Conservation (phyloP, 2,329 filamentous ascomycete species). For the Coniochaeta hoffmannii region DNA sequence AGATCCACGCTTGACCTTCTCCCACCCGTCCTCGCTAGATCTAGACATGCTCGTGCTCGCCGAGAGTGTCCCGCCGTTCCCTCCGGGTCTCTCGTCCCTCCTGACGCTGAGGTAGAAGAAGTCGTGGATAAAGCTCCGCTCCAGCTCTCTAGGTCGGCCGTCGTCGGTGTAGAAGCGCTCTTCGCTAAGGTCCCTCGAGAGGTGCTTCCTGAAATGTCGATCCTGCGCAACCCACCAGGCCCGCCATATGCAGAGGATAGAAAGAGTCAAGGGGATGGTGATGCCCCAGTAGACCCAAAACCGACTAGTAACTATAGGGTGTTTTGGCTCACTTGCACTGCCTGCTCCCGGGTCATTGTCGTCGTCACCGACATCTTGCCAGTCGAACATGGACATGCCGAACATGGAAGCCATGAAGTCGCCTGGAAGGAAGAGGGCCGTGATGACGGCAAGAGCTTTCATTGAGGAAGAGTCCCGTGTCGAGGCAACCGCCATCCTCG, state of each 20-base stretch:
- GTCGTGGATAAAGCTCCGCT: slow-evolving; percentile 34
- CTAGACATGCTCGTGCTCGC: neutral
- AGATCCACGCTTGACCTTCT: neutral
- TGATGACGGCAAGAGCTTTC: slow-evolving; percentile 40
- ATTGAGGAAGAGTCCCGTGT: slow-evolving; percentile 37
- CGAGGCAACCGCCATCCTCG: slow-evolving; percentile 31
- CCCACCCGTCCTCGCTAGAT: neutral
- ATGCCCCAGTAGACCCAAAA: slow-evolving; percentile 41
- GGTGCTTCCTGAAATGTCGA: slow-evolving; percentile 35
- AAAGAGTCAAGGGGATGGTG: slow-evolving; percentile 32
- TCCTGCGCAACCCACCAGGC: slow-evolving; percentile 41
- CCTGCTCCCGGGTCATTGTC: slow-evolving; percentile 18
- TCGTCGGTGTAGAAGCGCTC: slow-evolving; percentile 40
- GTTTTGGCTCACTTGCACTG: neutral
- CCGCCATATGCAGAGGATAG: slow-evolving; percentile 34
- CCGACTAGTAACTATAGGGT: slow-evolving; percentile 23
- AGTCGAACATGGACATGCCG: slow-evolving; percentile 40
- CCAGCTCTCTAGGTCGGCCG: slow-evolving; percentile 31
- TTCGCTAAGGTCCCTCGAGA: slow-evolving; percentile 38
- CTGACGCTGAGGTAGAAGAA: slow-evolving; percentile 33
- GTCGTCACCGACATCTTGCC: slow-evolving; percentile 22
- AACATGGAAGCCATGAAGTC: slow-evolving; percentile 39
- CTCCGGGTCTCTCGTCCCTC: slow-evolving; percentile 13
- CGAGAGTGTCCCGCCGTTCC: neutral
- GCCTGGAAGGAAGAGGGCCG: slow-evolving; percentile 38